A percentile compares a stretch with the other conserved stretches of the same genome.
phyloP scores from a whole-genome alignment of 176 grass and related monocot species.

The Oropetium thomaeum region DNA sequence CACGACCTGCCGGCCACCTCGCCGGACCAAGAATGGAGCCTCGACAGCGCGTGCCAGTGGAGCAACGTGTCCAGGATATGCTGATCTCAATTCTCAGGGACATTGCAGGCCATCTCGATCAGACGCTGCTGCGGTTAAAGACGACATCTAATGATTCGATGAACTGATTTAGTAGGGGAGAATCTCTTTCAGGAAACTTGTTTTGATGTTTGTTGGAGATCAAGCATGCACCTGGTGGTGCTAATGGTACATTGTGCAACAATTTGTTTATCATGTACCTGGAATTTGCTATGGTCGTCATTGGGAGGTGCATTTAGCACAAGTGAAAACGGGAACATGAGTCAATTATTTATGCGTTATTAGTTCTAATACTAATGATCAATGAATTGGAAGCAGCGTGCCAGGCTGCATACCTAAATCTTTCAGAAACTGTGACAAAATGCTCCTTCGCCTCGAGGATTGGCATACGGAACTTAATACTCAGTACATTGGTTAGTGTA shows the following conservation, averaged over 20 bases:
- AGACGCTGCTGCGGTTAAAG: not conserved
- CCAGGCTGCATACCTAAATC: not conserved
- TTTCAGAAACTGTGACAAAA: not conserved
- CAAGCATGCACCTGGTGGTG: not conserved
- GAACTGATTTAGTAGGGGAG: not conserved
- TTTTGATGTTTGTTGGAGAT: constrained; percentile 1
- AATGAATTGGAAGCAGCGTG: not conserved
- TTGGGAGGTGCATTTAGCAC: not conserved
- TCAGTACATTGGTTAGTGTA: no score
- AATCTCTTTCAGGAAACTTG: not conserved
- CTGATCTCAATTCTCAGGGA: constrained; percentile 24
- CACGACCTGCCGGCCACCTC: constrained; percentile 15
- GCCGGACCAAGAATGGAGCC: constrained; percentile 43
- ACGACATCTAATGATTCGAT: not conserved
- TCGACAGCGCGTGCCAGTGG: constrained; percentile 35
- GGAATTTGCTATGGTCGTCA: not conserved
- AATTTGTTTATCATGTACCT: constrained; percentile 12
- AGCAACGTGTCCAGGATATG: constrained; percentile 42
- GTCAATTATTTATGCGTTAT: not conserved
- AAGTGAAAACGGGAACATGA: not conserved
- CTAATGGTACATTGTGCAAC: constrained; percentile 10
- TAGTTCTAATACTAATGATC: not conserved
- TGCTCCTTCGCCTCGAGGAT: not conserved
- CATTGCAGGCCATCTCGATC: no score
- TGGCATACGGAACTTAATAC: not conserved